Conservation (phyloP, 2,329 filamentous ascomycete species). For the Xylaria hypoxylon region DNA sequence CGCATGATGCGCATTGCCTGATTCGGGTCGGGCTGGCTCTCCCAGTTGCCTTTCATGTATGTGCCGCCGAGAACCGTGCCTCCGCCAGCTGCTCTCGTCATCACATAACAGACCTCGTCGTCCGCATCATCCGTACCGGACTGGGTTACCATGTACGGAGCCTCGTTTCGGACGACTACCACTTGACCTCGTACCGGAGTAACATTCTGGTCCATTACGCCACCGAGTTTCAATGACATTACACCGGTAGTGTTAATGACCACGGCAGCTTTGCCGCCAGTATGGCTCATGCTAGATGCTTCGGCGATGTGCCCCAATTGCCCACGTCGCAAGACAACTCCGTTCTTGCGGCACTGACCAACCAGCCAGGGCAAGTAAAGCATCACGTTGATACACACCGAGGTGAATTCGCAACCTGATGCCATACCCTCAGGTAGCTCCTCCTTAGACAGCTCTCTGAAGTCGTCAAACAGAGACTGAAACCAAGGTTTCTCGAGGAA, state of each 20-base stretch:
- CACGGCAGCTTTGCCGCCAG: conserved; percentile 69
- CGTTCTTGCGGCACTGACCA: conserved; percentile 80
- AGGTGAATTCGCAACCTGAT: conserved; percentile 80
- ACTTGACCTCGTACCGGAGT: conserved; percentile 85
- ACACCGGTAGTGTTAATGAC: conserved; percentile 90
- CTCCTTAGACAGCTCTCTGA: conserved; percentile 67
- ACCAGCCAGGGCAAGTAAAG: conserved; percentile 89
- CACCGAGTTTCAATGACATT: conserved; percentile 78
- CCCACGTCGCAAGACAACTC: conserved; percentile 74
- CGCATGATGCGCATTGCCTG: conserved; percentile 87
- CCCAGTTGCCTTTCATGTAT: conserved; percentile 83
- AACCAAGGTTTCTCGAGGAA: conserved; percentile 79
- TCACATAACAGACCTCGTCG: conserved; percentile 81
- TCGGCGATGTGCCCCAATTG: conserved; percentile 78
- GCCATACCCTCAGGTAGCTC: conserved; percentile 74
- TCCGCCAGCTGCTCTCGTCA: conserved; percentile 83
- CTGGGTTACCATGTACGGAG: conserved; percentile 74
- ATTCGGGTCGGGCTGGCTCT: conserved; percentile 80
- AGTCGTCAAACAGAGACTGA: conserved; percentile 77
- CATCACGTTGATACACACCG: conserved; percentile 90
- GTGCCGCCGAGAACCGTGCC: conserved; percentile 90
- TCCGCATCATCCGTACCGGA: conserved; percentile 80
- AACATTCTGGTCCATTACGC: conserved; percentile 80
- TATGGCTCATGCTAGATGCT: conserved; percentile 70
- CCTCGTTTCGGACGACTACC: conserved; percentile 84